Evolutionary conservation across 108 stramenopile species (phyloP).

Genomic region (Cyclotella kingstonii): DNA sequence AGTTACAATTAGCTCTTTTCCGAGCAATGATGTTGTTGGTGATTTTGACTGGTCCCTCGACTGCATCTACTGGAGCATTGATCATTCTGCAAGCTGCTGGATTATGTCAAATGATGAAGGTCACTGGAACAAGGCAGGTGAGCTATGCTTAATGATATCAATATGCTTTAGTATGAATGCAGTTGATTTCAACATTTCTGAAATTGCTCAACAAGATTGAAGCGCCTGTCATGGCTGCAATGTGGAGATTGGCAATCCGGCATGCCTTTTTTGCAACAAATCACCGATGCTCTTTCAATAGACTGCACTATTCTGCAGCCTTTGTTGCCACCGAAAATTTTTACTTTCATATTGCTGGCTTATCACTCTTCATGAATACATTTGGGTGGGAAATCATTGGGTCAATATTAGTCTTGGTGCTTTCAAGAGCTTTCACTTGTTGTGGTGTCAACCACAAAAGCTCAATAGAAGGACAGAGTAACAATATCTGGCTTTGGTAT

Average conservation of each 20-base stretch:
- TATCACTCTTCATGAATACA: constrained; percentile 78
- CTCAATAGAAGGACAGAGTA: constrained; percentile 3
- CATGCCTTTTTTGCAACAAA: constrained; percentile 80
- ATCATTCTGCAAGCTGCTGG: constrained; percentile 54
- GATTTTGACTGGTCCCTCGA: constrained; percentile 78
- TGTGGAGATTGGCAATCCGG: constrained; percentile 70
- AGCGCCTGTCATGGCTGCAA: constrained; percentile 50
- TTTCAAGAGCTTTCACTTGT: constrained; percentile 14
- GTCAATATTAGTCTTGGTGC: constrained; percentile 44
- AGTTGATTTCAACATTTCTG: background rate
- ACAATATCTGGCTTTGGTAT: constrained; percentile 60
- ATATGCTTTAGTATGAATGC: no score
- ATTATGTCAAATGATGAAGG: constrained; percentile 44
- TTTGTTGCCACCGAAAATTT: constrained; percentile 79
- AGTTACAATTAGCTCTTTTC: constrained; percentile 17
- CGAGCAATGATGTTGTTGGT: constrained; percentile 54
- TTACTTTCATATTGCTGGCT: constrained; percentile 61
- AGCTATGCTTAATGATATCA: no score
- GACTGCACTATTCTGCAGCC: constrained; percentile 78
- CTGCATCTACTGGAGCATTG: constrained; percentile 53
- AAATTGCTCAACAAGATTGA: constrained; percentile 25
- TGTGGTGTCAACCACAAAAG: background rate
- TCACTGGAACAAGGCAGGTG: constrained; percentile 46
- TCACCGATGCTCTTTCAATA: constrained; percentile 81
- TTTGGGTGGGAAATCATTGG: constrained; percentile 86